Percentiles rank a stretch among this genome's conserved stretches.
Evolutionary conservation across 2,329 filamentous ascomycete genomes (phyloP).

Genomic region (Verticillium longisporum): DNA sequence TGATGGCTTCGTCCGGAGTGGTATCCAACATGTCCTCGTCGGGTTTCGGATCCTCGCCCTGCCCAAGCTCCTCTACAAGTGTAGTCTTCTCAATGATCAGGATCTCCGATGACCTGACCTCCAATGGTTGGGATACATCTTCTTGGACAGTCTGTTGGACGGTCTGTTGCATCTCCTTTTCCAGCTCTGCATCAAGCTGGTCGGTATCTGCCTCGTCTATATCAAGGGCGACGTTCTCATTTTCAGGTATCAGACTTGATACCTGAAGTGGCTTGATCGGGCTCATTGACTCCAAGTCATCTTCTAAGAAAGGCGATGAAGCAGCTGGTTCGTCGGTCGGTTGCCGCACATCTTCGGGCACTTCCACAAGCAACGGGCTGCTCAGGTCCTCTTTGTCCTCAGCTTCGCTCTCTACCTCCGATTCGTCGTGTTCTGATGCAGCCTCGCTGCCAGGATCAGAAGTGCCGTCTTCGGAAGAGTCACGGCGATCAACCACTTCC

Average conservation of each 20-base stretch:
- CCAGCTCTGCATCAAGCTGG: conserved; percentile 5
- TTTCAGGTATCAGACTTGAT: neutral
- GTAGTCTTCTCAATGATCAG: conserved; percentile 2
- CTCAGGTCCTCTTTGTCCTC: neutral
- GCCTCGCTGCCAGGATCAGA: neutral
- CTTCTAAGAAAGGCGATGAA: neutral
- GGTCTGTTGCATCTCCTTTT: conserved; percentile 7
- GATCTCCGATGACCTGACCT: neutral
- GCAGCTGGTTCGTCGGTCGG: neutral
- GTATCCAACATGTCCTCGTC: neutral
- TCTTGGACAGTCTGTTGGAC: neutral
- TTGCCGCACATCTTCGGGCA: neutral
- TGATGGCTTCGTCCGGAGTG: neutral
- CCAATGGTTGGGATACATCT: neutral
- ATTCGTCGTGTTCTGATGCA: neutral
- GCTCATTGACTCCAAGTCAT: conserved; percentile 10
- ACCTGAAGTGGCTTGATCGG: conserved; percentile 4
- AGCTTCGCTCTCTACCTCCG: conserved; percentile 2
- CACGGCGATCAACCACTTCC: neutral
- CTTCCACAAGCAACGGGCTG: neutral
- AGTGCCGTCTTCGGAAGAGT: conserved; percentile 1
- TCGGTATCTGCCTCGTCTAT: neutral
- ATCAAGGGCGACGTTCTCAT: neutral
- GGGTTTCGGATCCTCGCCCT: neutral
- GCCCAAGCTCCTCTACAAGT: neutral